Evolutionary conservation across 2,329 filamentous ascomycete genomes (phyloP).

Genomic region (Hypoxylon sp.): DNA sequence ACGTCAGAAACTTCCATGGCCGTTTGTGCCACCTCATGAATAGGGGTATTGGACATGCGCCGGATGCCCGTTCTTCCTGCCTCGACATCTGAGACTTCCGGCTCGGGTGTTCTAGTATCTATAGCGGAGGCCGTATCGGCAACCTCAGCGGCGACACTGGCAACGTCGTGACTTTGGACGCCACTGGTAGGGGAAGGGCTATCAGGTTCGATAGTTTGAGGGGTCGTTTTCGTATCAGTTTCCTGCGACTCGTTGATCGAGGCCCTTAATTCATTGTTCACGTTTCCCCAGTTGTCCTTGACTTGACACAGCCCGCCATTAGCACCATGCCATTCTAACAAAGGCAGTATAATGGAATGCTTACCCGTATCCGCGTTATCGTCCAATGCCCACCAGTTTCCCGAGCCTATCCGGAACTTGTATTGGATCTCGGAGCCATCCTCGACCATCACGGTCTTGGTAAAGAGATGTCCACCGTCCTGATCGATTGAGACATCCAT

Average conservation of each 20-base stretch:
- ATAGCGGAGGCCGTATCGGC: conserved; percentile 46
- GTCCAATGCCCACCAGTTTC: conserved; percentile 75
- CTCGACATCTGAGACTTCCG: conserved; percentile 45
- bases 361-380: conserved; percentile 67
- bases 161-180: conserved; percentile 41
- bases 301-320: conserved; percentile 36
- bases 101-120: conserved; percentile 45
- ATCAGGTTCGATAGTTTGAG: conserved; percentile 25
- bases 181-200: conserved; percentile 31
- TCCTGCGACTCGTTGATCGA: conserved; percentile 33
- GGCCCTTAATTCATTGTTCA: conserved; percentile 57
- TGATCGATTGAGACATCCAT: conserved; percentile 64
- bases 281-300: conserved; percentile 56
- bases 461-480: conserved; percentile 65
- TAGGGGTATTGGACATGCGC: conserved; percentile 50
- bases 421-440: conserved; percentile 72
- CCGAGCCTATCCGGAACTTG: conserved; percentile 74
- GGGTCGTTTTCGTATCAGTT: conserved; percentile 20
- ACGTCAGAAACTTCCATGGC: conserved; percentile 56
- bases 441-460: conserved; percentile 61
- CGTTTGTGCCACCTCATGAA: conserved; percentile 51
- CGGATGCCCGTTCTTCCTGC: conserved; percentile 46
- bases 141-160: conserved; percentile 46
- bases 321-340: neutral
- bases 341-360: conserved; percentile 3